Percentiles rank a stretch among this genome's conserved stretches.
Evolutionary conservation across 495 filamentous ascomycete genomes (phyloP).

Genomic region (Aspergillus sclerotiicarbonarius): DNA sequence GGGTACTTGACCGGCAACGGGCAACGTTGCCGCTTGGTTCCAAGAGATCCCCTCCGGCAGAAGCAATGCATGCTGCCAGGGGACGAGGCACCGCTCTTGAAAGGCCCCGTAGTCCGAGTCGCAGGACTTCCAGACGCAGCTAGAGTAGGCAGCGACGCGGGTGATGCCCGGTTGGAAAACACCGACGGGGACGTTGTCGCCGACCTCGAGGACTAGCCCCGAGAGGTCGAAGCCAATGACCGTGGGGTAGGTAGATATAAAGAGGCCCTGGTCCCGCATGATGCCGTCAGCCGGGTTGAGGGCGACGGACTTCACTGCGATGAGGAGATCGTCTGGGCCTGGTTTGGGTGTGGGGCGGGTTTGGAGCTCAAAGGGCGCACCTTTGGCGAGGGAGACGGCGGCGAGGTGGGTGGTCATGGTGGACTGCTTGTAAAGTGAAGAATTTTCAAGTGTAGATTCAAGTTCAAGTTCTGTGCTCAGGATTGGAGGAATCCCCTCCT

Average conservation of each 20-base stretch:
- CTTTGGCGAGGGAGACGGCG: conserved; percentile 35
- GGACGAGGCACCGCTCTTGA: conserved; percentile 41
- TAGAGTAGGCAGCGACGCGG: conserved; percentile 43
- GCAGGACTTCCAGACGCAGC: conserved; percentile 34
- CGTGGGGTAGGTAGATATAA: conserved; percentile 40
- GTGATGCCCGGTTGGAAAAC: conserved; percentile 36
- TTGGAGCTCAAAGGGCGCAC: conserved; percentile 32
- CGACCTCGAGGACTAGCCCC: conserved; percentile 42
- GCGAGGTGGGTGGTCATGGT: conserved; percentile 43
- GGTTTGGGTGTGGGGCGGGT: conserved; percentile 38
- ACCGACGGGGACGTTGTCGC: conserved; percentile 34
- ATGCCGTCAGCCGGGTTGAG: conserved; percentile 47
- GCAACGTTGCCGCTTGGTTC: conserved; percentile 44
- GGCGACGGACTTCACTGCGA: conserved; percentile 47
- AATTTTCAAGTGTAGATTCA: background rate
- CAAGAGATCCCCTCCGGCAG: conserved; percentile 42
- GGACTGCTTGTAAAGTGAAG: conserved; percentile 1
- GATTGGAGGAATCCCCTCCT: conserved; percentile 10
- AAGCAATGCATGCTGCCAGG: conserved; percentile 33
- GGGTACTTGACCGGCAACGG: conserved; percentile 38
- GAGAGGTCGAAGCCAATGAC: conserved; percentile 49
- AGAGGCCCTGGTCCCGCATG: conserved; percentile 40
- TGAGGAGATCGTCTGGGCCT: conserved; percentile 48
- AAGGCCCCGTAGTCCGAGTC: conserved; percentile 47
- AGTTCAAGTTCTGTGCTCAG: too few relatives aligned